Base-by-base conservation (phyloP, 1,284 basidiomycete species). In the Schizophyllum commune region DNA sequence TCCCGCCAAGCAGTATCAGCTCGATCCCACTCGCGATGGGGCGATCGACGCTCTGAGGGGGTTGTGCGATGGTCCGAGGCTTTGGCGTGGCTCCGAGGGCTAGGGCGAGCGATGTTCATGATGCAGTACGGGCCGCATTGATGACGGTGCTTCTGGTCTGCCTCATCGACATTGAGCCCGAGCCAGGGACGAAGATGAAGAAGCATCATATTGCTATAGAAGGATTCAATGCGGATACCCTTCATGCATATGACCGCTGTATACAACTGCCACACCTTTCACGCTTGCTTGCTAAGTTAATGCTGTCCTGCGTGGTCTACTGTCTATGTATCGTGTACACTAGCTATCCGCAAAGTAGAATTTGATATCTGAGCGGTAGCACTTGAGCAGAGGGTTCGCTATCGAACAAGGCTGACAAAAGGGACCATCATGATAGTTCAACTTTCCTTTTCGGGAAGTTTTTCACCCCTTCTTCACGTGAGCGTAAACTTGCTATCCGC, bases 1-100 rank as follows among this genome's bases (percentile, higher is more conserved):
- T 96, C 65, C 94, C 94, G 3, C 92, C 94, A 0, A 92, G 84
- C 67, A 89, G 88, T 64, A 89, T 91, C 64, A 88, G 87, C 68
- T 90, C 89, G 32, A 89, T 92, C 71, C 88, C 89, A 21, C 76
- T 88, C 59, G 88, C 89, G 1, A 75, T 91, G 32, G 89, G 89
- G 47, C 79, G 81, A 66, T 76, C 78, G 22, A 79, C 75, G 59
- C 70, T 83, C 64, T 82, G 72, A 64, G 21, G 53, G 57, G 20
- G 27, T 55, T 32, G 19, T 19, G 27, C 53, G 27, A 27, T 5
- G 27, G 3, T 27, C 27, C 27, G 27, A 27, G 27, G 27, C 27
- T 3, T 5, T 27, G 27, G 27, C 27, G 27, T 27, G 27, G 27
- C 27, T 62, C 20, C 59, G 39, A 20, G 32, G 32, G 15, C 19